Conservation (phyloP, 495 filamentous ascomycete genomes). For the Symbiotaphrina buchneri region DNA sequence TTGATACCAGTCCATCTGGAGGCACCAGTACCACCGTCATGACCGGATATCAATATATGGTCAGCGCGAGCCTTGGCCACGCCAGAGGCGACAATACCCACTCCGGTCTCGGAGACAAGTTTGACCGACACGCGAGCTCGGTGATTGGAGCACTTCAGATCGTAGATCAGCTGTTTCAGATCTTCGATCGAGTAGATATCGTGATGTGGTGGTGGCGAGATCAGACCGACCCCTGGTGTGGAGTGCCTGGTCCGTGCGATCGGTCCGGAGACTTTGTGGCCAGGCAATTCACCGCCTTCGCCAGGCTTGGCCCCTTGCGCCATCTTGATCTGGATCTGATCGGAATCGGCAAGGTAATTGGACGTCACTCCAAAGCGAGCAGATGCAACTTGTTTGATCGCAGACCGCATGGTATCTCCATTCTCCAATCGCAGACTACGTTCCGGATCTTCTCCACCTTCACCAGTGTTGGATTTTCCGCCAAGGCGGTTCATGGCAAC, state of each 20-base stretch:
- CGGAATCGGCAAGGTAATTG: conserved; percentile 93
- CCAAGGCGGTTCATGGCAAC: conserved; percentile 96
- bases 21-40: conserved; percentile 95
- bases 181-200: conserved; percentile 99
- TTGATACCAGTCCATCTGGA: conserved; percentile 99
- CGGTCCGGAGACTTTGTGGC: conserved; percentile 92
- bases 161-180: conserved; percentile 96
- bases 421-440: conserved; percentile 71
- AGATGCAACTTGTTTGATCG: conserved; percentile 97
- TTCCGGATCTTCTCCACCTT: conserved; percentile 95
- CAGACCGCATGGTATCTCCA: conserved; percentile 94
- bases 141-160: conserved; percentile 94
- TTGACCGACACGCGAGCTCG: conserved; percentile 93
- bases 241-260: conserved; percentile 95
- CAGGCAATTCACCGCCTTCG: conserved; percentile 93
- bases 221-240: conserved; percentile 94
- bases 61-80: conserved; percentile 98
- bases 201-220: conserved; percentile 96
- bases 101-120: conserved; percentile 93
- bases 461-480: conserved; percentile 97
- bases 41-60: conserved; percentile 93
- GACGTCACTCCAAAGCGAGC: conserved; percentile 96
- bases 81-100: conserved; percentile 95
- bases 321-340: conserved; percentile 99
- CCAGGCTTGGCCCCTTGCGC: conserved; percentile 97